These are phyloP conservation scores for Monilinia polystroma DNA, from an alignment of 2,329 filamentous ascomycete genomes.

Conservation along the genomic window DNA sequence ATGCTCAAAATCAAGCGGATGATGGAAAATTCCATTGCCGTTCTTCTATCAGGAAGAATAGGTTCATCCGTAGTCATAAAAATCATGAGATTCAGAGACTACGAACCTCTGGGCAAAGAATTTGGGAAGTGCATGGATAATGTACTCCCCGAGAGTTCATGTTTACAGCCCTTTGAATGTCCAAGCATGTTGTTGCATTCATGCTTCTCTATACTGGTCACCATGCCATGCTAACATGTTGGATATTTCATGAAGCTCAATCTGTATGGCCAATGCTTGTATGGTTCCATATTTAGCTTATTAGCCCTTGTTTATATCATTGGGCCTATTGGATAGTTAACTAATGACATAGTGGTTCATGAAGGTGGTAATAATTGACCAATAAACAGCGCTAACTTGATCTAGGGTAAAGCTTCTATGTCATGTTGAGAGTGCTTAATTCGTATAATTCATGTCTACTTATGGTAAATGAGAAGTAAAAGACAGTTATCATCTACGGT, in stretches of 20 bases:
- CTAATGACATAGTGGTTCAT: too few species aligned
- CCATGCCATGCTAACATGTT: background rate
- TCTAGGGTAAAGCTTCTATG: too few species aligned
- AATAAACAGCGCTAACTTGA: too few species aligned
- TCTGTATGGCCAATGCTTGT: background rate
- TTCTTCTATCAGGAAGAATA: background rate
- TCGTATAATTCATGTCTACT: too few species aligned
- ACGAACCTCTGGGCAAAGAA: background rate
- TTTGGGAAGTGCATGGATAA: background rate
- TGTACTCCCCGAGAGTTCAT: background rate
- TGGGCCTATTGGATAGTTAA: too few species aligned
- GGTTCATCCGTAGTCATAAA: background rate
- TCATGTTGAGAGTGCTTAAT: too few species aligned
- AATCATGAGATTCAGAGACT: background rate
- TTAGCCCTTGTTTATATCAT: too few species aligned
- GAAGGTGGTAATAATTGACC: too few species aligned
- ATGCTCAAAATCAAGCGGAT: background rate
- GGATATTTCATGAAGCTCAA: background rate
- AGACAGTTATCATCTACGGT: too few species aligned
- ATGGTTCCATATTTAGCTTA: too few species aligned
- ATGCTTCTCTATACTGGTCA: background rate
- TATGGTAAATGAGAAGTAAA: too few species aligned
- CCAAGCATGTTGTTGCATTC: background rate
- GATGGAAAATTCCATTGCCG: background rate
- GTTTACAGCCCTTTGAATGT: background rate